Evolutionary conservation across 495 filamentous ascomycete species (phyloP), one percentile per base, ranked within the genome.

Genomic region (Penicillium angulare): DNA sequence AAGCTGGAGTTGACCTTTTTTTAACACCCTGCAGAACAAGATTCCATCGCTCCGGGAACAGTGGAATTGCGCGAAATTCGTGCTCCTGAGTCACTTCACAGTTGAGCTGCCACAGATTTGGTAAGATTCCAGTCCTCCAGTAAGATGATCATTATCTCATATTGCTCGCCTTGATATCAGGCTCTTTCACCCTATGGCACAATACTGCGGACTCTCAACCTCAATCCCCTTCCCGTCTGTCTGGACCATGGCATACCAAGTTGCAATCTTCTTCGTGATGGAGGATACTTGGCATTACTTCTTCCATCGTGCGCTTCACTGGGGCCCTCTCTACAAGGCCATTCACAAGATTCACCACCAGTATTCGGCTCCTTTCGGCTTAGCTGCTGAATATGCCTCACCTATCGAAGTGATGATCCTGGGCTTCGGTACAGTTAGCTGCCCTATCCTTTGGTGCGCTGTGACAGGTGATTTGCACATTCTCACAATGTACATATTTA

Each of bases 251-350:
- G 86, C 86, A 44, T 86, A 87, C 58, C 93, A 98, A 50, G 95
- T 98, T 50, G 81, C 85, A 31, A 76, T 97, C 61, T 96, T 98
- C 79, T 98, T 98, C 70, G 80, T 97, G 38, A 65, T 97, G 60
- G 93, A 98, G 69, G 93, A 98, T 71, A 79, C 95, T 44, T 98
- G 95, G 93, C 93, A 98, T 68, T 98, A 98, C 77, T 98, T 92
- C 82, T 84, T 81, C 43, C 93, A 98, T 72, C 90, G 93, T 54
- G 86, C 86, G 21, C 81, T 98, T 60, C 93, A 98, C 79, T 96
- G 92, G 84, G 91, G 90, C 5, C 87, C 88, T 21, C 84, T 98
- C 6, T 98, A 98, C 81, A 92, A 86, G 72, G 78, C 82, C 58
- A 88, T 98, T 50, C 93, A 98, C 80, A 98, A 98, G 76, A 92